A percentile compares a stretch with the other conserved stretches of the same genome.
Conservation (phyloP, 805 yeast species). For the Yarrowia phangngaensis region DNA sequence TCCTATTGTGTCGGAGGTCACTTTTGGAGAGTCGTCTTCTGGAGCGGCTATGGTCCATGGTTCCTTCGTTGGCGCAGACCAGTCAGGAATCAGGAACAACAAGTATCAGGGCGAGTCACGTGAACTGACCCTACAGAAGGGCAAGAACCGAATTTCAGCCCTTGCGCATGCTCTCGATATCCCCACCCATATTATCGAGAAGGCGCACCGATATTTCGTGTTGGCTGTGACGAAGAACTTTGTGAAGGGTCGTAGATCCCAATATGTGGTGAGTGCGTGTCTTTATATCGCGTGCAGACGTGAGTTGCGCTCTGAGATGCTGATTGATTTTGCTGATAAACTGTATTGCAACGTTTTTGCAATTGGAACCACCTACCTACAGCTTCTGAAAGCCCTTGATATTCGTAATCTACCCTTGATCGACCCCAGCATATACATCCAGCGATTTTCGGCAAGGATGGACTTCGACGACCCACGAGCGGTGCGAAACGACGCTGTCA, state of each 20-base stretch:
- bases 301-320: conserved; percentile 88
- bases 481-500: conserved; percentile 82
- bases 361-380: conserved; percentile 91
- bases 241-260: conserved; percentile 96
- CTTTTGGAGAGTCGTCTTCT: conserved; percentile 83
- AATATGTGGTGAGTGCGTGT: conserved; percentile 93
- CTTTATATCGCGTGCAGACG: conserved; percentile 90
- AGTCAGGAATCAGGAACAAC: conserved; percentile 41
- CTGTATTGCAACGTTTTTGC: conserved; percentile 89
- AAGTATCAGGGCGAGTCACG: conserved; percentile 57
- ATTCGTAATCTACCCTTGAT: conserved; percentile 78
- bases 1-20: conserved; percentile 92
- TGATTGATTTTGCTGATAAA: conserved; percentile 88
- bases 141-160: conserved; percentile 69
- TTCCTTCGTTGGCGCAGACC: conserved; percentile 85
- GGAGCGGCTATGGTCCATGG: conserved; percentile 98
- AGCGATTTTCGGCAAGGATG: conserved; percentile 85
- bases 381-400: conserved; percentile 81
- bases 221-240: conserved; percentile 82
- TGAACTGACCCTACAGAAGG: conserved; percentile 84
- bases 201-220: conserved; percentile 85
- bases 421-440: conserved; percentile 91
- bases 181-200: conserved; percentile 79
- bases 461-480: conserved; percentile 59
- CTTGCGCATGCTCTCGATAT: conserved; percentile 76